Conservation (phyloP, 495 filamentous ascomycete genomes). For the Saxispiralis lemnorum region DNA sequence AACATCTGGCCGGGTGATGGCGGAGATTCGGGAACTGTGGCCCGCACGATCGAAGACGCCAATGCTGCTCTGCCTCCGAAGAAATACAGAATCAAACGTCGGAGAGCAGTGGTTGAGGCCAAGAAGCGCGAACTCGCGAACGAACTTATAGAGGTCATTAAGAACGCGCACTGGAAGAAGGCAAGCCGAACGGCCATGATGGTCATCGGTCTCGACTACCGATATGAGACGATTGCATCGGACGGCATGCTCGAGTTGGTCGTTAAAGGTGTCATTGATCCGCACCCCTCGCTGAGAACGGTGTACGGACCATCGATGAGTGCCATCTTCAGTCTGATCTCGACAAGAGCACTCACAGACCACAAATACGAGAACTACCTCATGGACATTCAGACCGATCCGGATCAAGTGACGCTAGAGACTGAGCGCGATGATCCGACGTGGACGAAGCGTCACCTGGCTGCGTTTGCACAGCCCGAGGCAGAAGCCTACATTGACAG, state of each 20-base stretch:
- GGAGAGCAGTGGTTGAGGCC: constrained; percentile 55
- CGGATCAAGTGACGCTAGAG: constrained; percentile 54
- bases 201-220: constrained; percentile 68
- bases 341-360: constrained; percentile 65
- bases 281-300: constrained; percentile 67
- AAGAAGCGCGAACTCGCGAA: constrained; percentile 66
- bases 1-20: constrained; percentile 42
- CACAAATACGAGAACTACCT: constrained; percentile 80
- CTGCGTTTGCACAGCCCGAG: constrained; percentile 60
- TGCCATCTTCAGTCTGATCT: constrained; percentile 62
- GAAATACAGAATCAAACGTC: constrained; percentile 49
- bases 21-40: constrained; percentile 11
- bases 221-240: constrained; percentile 74
- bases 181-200: constrained; percentile 76
- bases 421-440: constrained; percentile 53
- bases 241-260: constrained; percentile 71
- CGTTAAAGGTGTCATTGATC: constrained; percentile 66
- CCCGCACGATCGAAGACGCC: constrained; percentile 15
- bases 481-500: constrained; percentile 78
- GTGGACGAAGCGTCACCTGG: constrained; percentile 62
- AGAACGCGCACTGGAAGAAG: constrained; percentile 85
- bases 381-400: constrained; percentile 51
- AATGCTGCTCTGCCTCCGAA: constrained; percentile 55
- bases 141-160: constrained; percentile 61
- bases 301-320: constrained; percentile 68